phyloP scores from a whole-genome alignment of 2,329 filamentous ascomycete genomes.

The Neofusicoccum kwambonambiense region DNA sequence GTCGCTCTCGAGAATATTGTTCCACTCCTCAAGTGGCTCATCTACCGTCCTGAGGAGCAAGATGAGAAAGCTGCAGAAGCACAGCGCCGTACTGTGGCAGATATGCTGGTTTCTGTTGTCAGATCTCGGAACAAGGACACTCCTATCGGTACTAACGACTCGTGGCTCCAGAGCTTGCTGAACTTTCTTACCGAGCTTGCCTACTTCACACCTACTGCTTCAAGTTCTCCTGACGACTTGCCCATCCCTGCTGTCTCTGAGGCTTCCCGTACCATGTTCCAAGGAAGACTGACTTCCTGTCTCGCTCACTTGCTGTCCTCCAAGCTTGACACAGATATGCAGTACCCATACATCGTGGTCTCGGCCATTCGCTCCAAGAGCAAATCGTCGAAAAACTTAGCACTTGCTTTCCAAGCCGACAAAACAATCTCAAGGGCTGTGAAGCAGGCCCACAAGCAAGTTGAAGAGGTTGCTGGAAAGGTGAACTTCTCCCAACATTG shows the following conservation, averaged over 20 bases:
- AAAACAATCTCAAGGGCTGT: conserved; percentile 41
- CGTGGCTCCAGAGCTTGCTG: conserved; percentile 46
- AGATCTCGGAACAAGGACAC: conserved; percentile 38
- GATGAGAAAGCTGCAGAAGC: conserved; percentile 48
- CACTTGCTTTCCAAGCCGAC: conserved; percentile 51
- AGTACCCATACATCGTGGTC: conserved; percentile 41
- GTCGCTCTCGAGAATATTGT: conserved; percentile 54
- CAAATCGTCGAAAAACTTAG: conserved; percentile 32
- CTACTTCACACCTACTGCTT: conserved; percentile 46
- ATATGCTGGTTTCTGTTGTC: conserved; percentile 53
- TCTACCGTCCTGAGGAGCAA: conserved; percentile 45
- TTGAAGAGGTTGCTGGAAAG: conserved; percentile 31
- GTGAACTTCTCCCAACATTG: conserved; percentile 21
- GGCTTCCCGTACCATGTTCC: conserved; percentile 51
- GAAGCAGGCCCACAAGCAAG: conserved; percentile 31
- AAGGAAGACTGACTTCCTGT: conserved; percentile 55
- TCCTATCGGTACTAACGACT: conserved; percentile 38
- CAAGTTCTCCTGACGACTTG: conserved; percentile 31
- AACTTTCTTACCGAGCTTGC: conserved; percentile 49
- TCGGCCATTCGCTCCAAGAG: conserved; percentile 32
- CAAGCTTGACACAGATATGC: conserved; percentile 37
- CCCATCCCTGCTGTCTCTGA: conserved; percentile 48
- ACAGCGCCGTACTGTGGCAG: conserved; percentile 51
- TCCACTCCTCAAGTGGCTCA: conserved; percentile 49
- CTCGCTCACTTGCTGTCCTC: conserved; percentile 50